Base-by-base conservation (phyloP, 176 grass and related monocot genomes). In the Thinopyrum elongatum region DNA sequence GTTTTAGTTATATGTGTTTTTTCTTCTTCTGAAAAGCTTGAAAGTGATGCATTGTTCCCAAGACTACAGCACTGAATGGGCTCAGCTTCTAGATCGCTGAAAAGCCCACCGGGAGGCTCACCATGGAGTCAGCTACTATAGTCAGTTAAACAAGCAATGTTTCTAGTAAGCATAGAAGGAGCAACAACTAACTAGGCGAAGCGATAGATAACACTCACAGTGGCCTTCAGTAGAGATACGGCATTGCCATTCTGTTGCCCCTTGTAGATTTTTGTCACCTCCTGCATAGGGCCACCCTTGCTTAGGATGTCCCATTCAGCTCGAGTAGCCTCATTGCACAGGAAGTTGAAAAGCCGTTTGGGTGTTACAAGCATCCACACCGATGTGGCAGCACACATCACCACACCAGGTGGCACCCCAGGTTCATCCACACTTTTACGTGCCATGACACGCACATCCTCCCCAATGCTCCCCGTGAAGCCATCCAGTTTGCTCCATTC, bases 221-320 rank as follows among this genome's bases (percentile, higher is more conserved):
- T 88, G 55, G 90, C 97, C 66, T 74, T 89, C 67, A 99, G 86
- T 30, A 99, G 92, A 73, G 94, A 91, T 5, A 99, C 94, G 1
- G 92, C 86, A 46, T 96, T 99, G 88, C 97, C 97, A 79, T 91
- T 58, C 78, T 88, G 76, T 39, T 93, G 94, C 10, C 94, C 94
- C 84, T 99, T 99, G 30, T 90, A 87, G 35, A 99, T 95, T 84
- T 89, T 86, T 31, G 87, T 70, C 82, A 96, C 86, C 92, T 94
- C 90, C 84, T 96, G 92, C 97, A 96, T 96, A 47, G 92, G 94
- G 36, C 92, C 89, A 46, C 94, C 94, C 51, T 94, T 94, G 30
- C 92, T 94, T 35, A 99, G 92, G 64, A 99, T 99, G 82, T 99
- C 97, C 97, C 97, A 99, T 88, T 97, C 87, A 76, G 83, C 81